A percentile compares a stretch with the other conserved stretches of the same genome.
phyloP scores from a whole-genome alignment of 192 early-diverging fungal genomes.

The Backusella psychrophila region DNA sequence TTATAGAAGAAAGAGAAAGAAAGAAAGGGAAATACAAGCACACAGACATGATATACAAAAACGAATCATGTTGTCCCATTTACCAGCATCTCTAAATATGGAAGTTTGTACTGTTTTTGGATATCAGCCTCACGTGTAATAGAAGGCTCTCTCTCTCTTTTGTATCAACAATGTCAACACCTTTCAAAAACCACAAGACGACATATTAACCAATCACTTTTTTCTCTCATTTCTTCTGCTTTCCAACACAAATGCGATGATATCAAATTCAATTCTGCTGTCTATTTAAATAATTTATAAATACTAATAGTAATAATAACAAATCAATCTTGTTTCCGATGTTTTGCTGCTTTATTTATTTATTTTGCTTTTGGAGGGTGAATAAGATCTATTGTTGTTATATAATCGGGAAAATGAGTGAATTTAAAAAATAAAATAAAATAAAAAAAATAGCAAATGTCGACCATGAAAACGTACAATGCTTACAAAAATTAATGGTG shows the following conservation, averaged over 20 bases:
- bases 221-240: no score
- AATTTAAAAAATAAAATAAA: background rate
- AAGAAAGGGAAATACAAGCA: background rate
- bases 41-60: background rate
- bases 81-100: background rate
- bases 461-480: background rate
- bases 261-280: background rate
- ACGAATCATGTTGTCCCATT: background rate
- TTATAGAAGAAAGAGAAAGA: background rate
- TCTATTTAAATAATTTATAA: background rate
- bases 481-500: slow-evolving; percentile 30
- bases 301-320: background rate
- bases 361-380: background rate
- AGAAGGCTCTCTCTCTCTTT: background rate
- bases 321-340: background rate
- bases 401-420: background rate
- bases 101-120: slow-evolving; percentile 2
- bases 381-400: background rate
- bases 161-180: background rate
- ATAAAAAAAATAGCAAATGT: background rate
- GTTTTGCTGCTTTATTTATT: background rate
- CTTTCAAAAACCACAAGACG: background rate
- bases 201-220: background rate
- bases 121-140: background rate
- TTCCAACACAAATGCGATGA: background rate